These are phyloP conservation scores for Aspergillus sp. DNA, from an alignment of 2,329 filamentous ascomycete species.

Conservation along the genomic window DNA sequence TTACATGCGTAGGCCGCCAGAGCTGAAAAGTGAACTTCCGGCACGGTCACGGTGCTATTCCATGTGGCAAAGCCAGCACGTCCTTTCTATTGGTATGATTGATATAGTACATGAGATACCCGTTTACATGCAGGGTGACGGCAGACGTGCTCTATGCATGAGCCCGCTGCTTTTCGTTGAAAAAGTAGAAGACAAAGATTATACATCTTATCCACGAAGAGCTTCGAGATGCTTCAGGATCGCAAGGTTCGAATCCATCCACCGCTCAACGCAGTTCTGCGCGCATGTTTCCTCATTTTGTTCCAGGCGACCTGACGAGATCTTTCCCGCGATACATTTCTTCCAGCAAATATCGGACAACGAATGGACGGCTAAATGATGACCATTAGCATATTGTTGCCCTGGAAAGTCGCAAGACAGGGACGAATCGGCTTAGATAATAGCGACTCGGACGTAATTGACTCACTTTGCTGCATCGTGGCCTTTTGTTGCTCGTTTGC, in stretches of 20 bases:
- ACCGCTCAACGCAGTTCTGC: constrained; percentile 90
- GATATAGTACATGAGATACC: not conserved
- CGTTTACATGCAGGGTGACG: not conserved
- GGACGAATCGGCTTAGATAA: not conserved
- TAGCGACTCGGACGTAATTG: not conserved
- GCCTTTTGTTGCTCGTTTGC: constrained; percentile 83
- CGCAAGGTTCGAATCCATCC: constrained; percentile 82
- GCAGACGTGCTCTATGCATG: not conserved
- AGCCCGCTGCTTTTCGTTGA: not conserved
- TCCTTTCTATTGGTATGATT: not conserved
- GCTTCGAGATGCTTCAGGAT: constrained; percentile 83
- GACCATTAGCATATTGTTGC: constrained; percentile 13
- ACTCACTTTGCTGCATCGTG: constrained; percentile 54
- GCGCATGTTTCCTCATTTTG: constrained; percentile 79
- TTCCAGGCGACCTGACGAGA: constrained; percentile 73
- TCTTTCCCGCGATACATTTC: constrained; percentile 79
- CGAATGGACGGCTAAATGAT: constrained; percentile 60
- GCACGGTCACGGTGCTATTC: no score
- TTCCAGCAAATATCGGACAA: constrained; percentile 85
- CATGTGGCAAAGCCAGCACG: not conserved
- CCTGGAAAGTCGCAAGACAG: not conserved
- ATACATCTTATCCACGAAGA: constrained; percentile 48
- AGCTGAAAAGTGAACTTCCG: no score
- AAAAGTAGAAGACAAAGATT: not conserved
- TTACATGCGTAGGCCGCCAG: no score